These are phyloP conservation scores for Botrytis porri DNA, from an alignment of 2,329 filamentous ascomycete species.

Conservation along the genomic window DNA sequence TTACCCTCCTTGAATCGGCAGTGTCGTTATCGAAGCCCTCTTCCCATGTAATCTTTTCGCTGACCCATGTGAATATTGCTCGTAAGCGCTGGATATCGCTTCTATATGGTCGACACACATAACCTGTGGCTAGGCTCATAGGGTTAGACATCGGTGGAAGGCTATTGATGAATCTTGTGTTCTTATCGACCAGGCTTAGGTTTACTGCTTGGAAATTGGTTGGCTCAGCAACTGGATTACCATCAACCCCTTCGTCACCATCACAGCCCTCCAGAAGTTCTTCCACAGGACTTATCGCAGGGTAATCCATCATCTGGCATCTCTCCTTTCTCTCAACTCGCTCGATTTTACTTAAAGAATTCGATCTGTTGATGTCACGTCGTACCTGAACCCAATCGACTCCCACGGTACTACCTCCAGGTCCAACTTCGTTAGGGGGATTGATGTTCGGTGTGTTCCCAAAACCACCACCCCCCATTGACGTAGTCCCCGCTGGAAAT, in stretches of 20 bases:
- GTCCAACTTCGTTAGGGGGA: slow-evolving; percentile 67
- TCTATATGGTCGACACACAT: slow-evolving; percentile 89
- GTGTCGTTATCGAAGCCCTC: slow-evolving; percentile 85
- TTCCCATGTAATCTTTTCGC: slow-evolving; percentile 94
- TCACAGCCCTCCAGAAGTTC: slow-evolving; percentile 81
- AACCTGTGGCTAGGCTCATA: slow-evolving; percentile 79
- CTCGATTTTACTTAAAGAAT: slow-evolving; percentile 87
- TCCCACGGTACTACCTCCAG: slow-evolving; percentile 47
- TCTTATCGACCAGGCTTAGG: slow-evolving; percentile 89
- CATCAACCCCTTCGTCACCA: slow-evolving; percentile 86
- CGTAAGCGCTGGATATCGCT: slow-evolving; percentile 90
- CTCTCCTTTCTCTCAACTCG: slow-evolving; percentile 79
- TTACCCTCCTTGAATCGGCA: slow-evolving; percentile 72
- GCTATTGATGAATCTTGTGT: slow-evolving; percentile 82
- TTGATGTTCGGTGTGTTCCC: slow-evolving; percentile 43
- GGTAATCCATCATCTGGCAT: slow-evolving; percentile 91
- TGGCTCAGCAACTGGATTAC: slow-evolving; percentile 75
- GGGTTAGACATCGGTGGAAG: slow-evolving; percentile 81
- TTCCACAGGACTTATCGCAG: slow-evolving; percentile 84
- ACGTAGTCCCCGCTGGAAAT: slow-evolving; percentile 41
- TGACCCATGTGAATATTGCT: slow-evolving; percentile 95
- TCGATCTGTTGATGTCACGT: slow-evolving; percentile 91
- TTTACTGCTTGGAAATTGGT: slow-evolving; percentile 79
- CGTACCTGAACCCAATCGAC: slow-evolving; percentile 98
- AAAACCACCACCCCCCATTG: slow-evolving; percentile 50